Base-by-base conservation (phyloP, 805 yeast species). In the Aciculoconidium aculeatum region DNA sequence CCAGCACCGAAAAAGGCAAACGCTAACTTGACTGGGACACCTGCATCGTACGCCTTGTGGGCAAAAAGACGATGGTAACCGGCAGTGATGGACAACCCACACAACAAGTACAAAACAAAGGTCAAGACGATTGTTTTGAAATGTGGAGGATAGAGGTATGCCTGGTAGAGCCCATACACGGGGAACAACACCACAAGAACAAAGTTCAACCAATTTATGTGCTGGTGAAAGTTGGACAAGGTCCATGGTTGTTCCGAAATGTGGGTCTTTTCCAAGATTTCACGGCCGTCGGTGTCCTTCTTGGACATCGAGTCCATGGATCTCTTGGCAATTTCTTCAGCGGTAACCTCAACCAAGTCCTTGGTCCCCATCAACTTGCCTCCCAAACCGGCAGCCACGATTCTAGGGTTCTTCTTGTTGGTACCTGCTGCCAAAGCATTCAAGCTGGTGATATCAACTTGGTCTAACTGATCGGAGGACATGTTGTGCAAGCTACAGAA, bases 241-340 rank as follows among this genome's bases (percentile, higher is more conserved):
- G 92, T 82, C 86, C 87, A 81, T 11, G 87, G 84, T 58, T 75
- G 72, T 49, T 83, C 94, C 28, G 82, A 73, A 32, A 83, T 80
- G 50, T 83, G 94, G 37, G 48, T 52, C 9, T 49, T 46, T 30
- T 58, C 56, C 32, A 55, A 42, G 40, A 54, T 65, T 34, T 66
- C 63, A n/a, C 50, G 32, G 7, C 34, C 34, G 6, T 21, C 6
- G 28, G 42, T 53, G 34, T 61, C 67, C 42, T 57, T 58, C 39
- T 61, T 67, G 33, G 43, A 55, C 23, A 58, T 38, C 8, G 58
- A 43, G 12, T 68, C 63, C 47, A 72, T 62, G 17, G 72, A 67
- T 40, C 71, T 78, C 39, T 62, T 51, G 17, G 78, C 70, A 30
- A 72, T 52, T 44, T 75, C 75, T 37, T 75, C 80, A 23, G 82